Evolutionary conservation across 208 protist species (phyloP).

Genomic region (Phytomonas francai): DNA sequence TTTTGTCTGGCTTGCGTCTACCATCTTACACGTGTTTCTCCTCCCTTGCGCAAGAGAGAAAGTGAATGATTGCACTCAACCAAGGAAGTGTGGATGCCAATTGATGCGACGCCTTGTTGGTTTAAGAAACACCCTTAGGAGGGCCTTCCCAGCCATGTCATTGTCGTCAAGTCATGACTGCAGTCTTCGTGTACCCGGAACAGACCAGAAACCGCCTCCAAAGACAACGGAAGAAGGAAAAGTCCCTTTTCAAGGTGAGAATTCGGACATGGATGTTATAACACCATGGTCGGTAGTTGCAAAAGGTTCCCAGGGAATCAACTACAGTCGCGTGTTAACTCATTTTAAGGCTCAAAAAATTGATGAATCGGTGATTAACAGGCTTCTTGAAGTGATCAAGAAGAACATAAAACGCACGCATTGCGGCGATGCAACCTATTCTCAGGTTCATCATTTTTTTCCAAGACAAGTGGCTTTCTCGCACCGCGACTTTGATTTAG

Average conservation of each 20-base stretch:
- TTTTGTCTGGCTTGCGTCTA: neutral
- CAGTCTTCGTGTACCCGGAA: neutral
- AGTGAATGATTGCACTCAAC: neutral
- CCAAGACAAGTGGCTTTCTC: slow-evolving; percentile 95
- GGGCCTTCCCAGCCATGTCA: neutral
- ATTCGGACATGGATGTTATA: slow-evolving; percentile 27
- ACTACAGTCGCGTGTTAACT: slow-evolving; percentile 78
- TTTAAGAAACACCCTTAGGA: neutral
- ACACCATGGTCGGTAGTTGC: slow-evolving; percentile 76
- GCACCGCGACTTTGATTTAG: slow-evolving; percentile 93
- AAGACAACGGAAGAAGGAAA: neutral
- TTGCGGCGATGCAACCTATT: slow-evolving; percentile 2
- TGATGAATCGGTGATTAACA: slow-evolving; percentile 25
- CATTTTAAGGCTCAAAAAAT: slow-evolving; percentile 72
- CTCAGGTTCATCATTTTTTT: slow-evolving; percentile 88
- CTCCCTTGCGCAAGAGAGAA: neutral
- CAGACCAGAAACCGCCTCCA: neutral
- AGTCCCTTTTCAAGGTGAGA: neutral
- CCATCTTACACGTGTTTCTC: neutral
- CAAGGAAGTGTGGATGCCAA: neutral
- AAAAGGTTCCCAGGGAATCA: slow-evolving; percentile 63
- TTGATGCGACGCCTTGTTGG: neutral
- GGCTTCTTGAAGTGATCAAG: neutral
- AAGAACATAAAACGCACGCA: slow-evolving; percentile 6
- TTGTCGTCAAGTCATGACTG: neutral